Base-by-base conservation (phyloP, 768 basidiomycete species). In the Calocybe indica region DNA sequence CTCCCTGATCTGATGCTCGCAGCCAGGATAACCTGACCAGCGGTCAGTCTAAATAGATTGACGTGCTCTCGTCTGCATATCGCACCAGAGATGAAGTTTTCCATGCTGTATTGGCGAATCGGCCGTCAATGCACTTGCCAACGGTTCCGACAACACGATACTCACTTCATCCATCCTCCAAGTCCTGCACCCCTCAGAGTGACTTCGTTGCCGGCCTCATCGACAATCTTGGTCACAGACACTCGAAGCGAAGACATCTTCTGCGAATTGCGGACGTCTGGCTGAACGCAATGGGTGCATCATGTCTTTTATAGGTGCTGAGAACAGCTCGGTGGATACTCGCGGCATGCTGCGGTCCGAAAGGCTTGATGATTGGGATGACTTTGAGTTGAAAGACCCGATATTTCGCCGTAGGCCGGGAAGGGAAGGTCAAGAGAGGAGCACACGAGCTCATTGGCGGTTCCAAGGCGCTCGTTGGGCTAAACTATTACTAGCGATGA, bases 91-190 rank as follows among this genome's bases (percentile, higher is more conserved):
- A 87, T 85, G 57, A 86, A 86, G 64, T 86, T 87, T 65, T 87
- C 84, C 83, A 84, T 83, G 62, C 82, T 85, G 48, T 28, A 45
- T 28, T 29, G 22, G 51, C 37, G 29, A 50, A 43, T 5, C 48
- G 48, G 48, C 12, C 49, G 33, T 30, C 38, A 12, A 34, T 49
- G 40, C 30, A 45, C 38, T 13, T 31, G 38, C 46, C 38, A 52
- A 13, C 10, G 46, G 9, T 37, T 7, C 42, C 7, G 30, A 33
- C 12, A 43, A 5, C 14, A 3, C 3, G 6, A 44, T 9, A 75
- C 86, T 63, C 57, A 88, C 87, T 83, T 88, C 83, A 90, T 85
- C 86, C 87, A 88, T 59, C 87, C 86, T 52, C 86, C 87, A 14
- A 89, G 67, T n/a, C 86, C 85, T 46, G 86, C 86, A 14, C 88